Conservation (phyloP, 2,329 filamentous ascomycete genomes). For the Colletotrichum godetiae region DNA sequence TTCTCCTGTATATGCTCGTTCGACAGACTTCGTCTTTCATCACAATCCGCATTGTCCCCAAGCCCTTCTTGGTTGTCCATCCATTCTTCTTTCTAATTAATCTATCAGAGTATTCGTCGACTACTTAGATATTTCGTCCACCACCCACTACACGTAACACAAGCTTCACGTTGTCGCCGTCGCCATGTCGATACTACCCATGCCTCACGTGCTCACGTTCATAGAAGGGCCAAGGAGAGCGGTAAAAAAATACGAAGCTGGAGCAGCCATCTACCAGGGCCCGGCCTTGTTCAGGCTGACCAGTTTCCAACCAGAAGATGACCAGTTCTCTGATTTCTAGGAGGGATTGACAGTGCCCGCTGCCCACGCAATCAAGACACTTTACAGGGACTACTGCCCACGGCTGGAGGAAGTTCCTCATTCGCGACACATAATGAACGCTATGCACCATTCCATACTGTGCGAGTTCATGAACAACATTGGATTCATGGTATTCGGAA, state of each 20-base stretch:
- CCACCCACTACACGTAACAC: not conserved
- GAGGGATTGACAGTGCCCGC: not conserved
- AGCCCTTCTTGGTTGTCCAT: not conserved
- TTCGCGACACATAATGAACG: not conserved
- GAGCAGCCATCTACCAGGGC: not conserved
- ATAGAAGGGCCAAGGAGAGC: not conserved
- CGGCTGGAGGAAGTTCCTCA: not conserved
- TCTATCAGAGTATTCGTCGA: not conserved
- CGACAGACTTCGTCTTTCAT: not conserved
- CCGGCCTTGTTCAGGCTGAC: not conserved
- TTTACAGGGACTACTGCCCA: not conserved
- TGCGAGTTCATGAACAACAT: slow-evolving; percentile 5
- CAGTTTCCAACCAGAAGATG: not conserved
- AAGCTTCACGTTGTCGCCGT: not conserved
- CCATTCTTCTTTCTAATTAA: not conserved
- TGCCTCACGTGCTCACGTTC: not conserved
- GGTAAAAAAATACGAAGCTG: not conserved
- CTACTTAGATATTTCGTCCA: not conserved
- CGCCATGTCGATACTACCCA: not conserved
- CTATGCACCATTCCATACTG: not conserved
- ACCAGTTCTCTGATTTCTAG: not conserved
- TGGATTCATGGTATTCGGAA: not conserved
- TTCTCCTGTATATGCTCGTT: not conserved
- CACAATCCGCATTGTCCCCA: not conserved
- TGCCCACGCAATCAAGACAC: not conserved